A percentile compares a stretch with the other conserved stretches of the same genome.
Conservation (phyloP, 225 moss, liverwort and hornwort species). For the Antitrichia curtipendula region DNA sequence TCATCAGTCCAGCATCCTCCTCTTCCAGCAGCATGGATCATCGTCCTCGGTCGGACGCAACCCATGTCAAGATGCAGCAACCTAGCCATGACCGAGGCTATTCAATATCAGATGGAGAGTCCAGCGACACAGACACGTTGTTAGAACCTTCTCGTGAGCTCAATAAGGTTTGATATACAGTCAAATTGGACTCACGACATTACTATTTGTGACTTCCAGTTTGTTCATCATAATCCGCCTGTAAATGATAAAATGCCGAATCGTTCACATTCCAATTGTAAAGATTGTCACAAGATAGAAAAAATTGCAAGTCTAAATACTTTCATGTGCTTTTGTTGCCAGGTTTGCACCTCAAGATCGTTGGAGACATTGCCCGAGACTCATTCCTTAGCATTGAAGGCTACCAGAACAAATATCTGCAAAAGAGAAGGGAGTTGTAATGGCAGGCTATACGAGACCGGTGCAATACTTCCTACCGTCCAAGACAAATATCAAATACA, state of each 20-base stretch:
- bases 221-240: background rate
- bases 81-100: slow-evolving; percentile 31
- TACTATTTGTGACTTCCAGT: background rate
- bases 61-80: background rate
- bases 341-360: slow-evolving; percentile 7
- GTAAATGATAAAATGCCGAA: background rate
- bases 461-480: background rate
- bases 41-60: background rate
- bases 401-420: background rate
- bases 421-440: background rate
- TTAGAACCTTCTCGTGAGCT: slow-evolving; percentile 17
- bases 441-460: background rate
- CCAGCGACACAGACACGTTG: slow-evolving; percentile 20
- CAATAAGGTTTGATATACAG: background rate
- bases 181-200: background rate
- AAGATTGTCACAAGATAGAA: background rate
- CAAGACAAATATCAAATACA: slow-evolving; percentile 8
- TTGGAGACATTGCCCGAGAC: slow-evolving; percentile 24
- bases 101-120: slow-evolving; percentile 33
- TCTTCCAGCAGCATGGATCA: slow-evolving; percentile 28
- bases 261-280: background rate
- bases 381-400: slow-evolving; percentile 18
- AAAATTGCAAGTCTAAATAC: background rate
- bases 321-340: background rate
- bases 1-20: slow-evolving; percentile 25